Evolutionary conservation across 2,329 filamentous ascomycete genomes (phyloP), one percentile per base, ranked within the genome.

Genomic region (Microcyclospora pomicola): DNA sequence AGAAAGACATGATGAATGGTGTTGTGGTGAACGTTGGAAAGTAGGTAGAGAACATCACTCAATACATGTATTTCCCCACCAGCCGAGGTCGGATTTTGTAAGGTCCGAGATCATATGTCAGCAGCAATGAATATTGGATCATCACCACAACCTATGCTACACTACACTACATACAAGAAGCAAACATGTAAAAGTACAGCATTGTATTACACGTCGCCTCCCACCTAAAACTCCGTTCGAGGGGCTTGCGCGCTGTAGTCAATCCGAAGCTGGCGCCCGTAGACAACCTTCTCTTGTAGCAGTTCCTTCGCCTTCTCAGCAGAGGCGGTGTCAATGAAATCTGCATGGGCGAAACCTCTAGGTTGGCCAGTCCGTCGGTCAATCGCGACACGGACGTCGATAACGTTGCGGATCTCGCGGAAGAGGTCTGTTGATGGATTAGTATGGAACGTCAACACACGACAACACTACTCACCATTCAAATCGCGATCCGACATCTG

Each of bases 401-500:
- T 63, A 34, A 88, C 71, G 56, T 82, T 80, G 35, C 71, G 65
- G 42, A 92, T 67, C 15, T 75, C 70, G 41, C 70, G 66, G 71
- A 93, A 88, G 16, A 92, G 61, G 37, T 76, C 69, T 58, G 33
- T 27, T n/a, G 15, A 2, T 15, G 15, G 5, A 15, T 27, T 15
- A 40, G 42, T 31, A 42, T 15, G 27, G 3, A 31, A 27, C 19
- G 9, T 6, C 35, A 28, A 16, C 32, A 12, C 14, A 15, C 16
- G 7, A 11, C 19, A 28, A 12, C 5, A 12, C 12, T 13, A 41
- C 54, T 31, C 44, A 57, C 55, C 53, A 61, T 87, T 86, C 38
- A 94, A 67, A 52, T 93, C 85, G 38, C 74, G 73, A 54, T 93
- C 85, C 7, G 80, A 82, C 65, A 87, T 80, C 62, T 92, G 82